These are phyloP conservation scores for Didymella sp. DNA, from an alignment of 2,329 filamentous ascomycete genomes.

Conservation along the genomic window DNA sequence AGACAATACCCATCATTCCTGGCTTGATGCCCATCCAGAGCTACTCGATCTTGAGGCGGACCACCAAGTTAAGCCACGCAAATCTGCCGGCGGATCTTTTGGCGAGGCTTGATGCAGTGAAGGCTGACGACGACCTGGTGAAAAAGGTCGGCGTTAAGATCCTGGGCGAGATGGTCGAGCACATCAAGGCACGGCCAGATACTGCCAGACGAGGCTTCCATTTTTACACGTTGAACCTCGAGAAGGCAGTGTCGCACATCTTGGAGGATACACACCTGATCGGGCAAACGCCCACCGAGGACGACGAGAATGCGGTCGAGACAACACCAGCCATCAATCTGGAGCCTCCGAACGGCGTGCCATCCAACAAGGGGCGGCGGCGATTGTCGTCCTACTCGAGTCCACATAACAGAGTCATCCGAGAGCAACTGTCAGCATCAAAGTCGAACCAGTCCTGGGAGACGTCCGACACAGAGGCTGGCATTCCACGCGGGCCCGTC, in stretches of 20 bases:
- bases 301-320: constrained; percentile 55
- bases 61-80: constrained; percentile 93
- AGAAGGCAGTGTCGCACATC: constrained; percentile 95
- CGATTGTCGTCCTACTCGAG: constrained; percentile 84
- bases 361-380: constrained; percentile 53
- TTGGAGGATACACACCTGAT: constrained; percentile 87
- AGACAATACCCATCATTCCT: constrained; percentile 86
- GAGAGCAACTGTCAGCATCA: constrained; percentile 67
- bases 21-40: constrained; percentile 98
- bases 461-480: constrained; percentile 77
- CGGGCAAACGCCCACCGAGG: constrained; percentile 59
- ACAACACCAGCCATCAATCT: constrained; percentile 52
- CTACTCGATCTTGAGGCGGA: constrained; percentile 93
- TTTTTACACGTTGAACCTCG: constrained; percentile 95
- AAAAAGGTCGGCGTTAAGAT: constrained; percentile 83
- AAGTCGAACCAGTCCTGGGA: constrained; percentile 64
- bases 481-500: constrained; percentile 72
- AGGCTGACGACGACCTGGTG: constrained; percentile 80
- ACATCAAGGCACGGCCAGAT: constrained; percentile 70
- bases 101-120: constrained; percentile 73
- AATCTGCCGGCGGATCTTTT: constrained; percentile 76
- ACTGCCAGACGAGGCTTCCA: constrained; percentile 73
- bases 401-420: constrained; percentile 85
- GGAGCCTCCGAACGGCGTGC: constrained; percentile 36
- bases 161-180: constrained; percentile 80